Conservation (phyloP, 2,329 filamentous ascomycete species). For the Aureobasidium sp. region DNA sequence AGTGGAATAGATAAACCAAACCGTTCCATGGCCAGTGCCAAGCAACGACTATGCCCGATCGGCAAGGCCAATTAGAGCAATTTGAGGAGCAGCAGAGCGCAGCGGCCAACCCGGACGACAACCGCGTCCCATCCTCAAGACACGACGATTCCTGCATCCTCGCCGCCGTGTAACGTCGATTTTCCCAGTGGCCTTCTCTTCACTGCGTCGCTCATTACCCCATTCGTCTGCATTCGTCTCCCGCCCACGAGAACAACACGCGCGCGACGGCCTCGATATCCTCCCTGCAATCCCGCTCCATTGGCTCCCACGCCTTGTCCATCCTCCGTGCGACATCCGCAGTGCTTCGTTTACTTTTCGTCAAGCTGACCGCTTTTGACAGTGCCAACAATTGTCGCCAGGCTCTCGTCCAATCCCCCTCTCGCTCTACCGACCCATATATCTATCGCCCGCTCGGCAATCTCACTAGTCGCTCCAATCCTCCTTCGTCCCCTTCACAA, state of each 20-base stretch:
- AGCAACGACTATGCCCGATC: neutral
- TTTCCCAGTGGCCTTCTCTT: slow-evolving; percentile 6
- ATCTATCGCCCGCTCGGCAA: neutral
- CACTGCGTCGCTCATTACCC: slow-evolving; percentile 12
- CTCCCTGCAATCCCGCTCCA: slow-evolving; percentile 10
- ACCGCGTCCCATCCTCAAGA: neutral
- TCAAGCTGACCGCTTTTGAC: slow-evolving; percentile 11
- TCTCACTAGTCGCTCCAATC: slow-evolving; percentile 3
- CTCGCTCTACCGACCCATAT: neutral
- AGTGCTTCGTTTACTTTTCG: slow-evolving; percentile 4
- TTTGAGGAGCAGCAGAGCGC: neutral
- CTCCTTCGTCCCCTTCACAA: slow-evolving; percentile 25
- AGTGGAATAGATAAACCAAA: neutral
- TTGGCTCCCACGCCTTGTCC: slow-evolving; percentile 9
- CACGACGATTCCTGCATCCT: slow-evolving; percentile 8
- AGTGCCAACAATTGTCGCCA: slow-evolving; percentile 4
- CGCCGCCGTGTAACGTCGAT: slow-evolving; percentile 10
- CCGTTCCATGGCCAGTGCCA: neutral
- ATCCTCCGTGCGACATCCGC: neutral
- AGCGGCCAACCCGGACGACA: neutral
- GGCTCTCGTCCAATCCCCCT: neutral
- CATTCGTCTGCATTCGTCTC: slow-evolving; percentile 5
- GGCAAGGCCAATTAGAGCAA: neutral
- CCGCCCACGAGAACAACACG: slow-evolving; percentile 8
- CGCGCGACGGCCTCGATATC: slow-evolving; percentile 1